phyloP scores from a whole-genome alignment of 495 filamentous ascomycete species.

The Parathielavia hyrcaniae region DNA sequence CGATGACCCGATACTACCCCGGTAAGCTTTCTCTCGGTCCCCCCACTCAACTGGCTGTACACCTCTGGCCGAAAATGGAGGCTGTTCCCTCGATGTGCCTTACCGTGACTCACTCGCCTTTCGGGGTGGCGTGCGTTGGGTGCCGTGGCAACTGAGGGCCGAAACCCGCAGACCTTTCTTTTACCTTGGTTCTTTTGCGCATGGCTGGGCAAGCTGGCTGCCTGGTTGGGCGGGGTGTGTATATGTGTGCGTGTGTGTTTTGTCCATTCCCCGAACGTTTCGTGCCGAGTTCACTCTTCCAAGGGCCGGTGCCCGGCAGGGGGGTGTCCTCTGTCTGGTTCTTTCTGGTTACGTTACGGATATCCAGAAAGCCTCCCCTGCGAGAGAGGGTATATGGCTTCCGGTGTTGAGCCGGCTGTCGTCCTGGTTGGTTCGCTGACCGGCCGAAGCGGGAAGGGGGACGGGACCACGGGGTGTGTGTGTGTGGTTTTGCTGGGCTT shows the following conservation, averaged over 20 bases:
- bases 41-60: neutral
- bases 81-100: neutral
- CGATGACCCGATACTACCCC: too few relatives aligned
- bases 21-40: neutral
- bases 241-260: too few relatives aligned
- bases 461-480: neutral
- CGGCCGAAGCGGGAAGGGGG: neutral
- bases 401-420: neutral
- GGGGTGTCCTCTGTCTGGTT: too few relatives aligned
- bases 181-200: neutral
- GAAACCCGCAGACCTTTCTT: neutral
- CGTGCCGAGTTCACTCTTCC: too few relatives aligned
- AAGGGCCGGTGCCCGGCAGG: too few relatives aligned
- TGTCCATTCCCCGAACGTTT: too few relatives aligned
- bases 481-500: too few relatives aligned
- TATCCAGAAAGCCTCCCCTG: neutral
- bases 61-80: neutral
- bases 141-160: neutral
- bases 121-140: neutral
- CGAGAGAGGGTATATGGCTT: neutral
- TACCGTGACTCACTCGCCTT: constrained; percentile 5
- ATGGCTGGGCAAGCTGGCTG: neutral
- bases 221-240: neutral
- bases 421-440: neutral
- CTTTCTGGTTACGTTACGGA: neutral